Evolutionary conservation across 306 rosid genomes (phyloP), one percentile per base, ranked within the genome.

Genomic region (Acacia acuminata): DNA sequence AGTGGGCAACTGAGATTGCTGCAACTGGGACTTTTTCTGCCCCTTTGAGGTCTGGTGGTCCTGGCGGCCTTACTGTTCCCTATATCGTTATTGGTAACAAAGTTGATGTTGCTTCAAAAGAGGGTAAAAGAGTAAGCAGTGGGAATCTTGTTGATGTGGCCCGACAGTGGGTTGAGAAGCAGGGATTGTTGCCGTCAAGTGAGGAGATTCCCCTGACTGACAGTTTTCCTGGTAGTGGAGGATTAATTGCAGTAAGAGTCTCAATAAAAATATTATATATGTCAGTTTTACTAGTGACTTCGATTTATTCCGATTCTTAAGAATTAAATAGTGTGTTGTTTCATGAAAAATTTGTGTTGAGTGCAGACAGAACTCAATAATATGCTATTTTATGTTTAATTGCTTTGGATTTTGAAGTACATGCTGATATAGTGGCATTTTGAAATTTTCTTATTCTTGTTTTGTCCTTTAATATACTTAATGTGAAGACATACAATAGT

Each of bases 91-190:
- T 92, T 17, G 94, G 94, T 55, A 92, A 92, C 85, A 92, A 92
- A 86, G 88, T 83, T 77, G 97, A 92, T 86, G 81, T 92, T 81
- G 90, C 90, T 71, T 86, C 90, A 67, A 92, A 90, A 80, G 94
- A 88, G 85, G 92, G 96, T 81, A 84, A 87, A 27, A 75, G 84
- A 82, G 94, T 85, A 83, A 92, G 97, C 82, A 90, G 90, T 68
- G 97, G 97, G 12, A 92, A 90, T 89, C 94, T 92, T 73, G 94
- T 92, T 77, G 97, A 92, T 9, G 90, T 61, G 67, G 97, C 97
- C 76, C 90, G 92, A 27, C 94, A 92, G 30, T 92, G 97, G 97
- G 97, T 90, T 75, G 94, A 90, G 84, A 92, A 90, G 90, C 97
- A 92, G 86, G 97, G 97, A 67, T 83, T 92, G 79, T 92, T 92